Evolutionary conservation across 1,284 basidiomycete genomes (phyloP).

Genomic region (Agaricales sp.): DNA sequence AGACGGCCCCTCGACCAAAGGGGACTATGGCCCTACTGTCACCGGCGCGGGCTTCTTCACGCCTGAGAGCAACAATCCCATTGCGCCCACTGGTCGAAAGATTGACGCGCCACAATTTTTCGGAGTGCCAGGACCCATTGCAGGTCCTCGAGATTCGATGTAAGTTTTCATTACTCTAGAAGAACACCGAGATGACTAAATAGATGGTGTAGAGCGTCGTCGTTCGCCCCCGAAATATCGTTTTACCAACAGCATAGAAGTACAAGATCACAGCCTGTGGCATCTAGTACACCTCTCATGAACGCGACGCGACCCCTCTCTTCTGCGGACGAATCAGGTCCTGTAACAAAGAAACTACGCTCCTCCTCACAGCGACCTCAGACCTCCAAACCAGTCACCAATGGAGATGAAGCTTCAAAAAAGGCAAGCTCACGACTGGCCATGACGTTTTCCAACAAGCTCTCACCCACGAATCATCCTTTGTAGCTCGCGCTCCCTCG

Average conservation of each 20-base stretch:
- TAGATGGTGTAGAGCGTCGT: conserved; percentile 40
- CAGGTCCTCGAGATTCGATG: conserved; percentile 51
- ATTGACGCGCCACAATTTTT: conserved; percentile 43
- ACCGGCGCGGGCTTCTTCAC: conserved; percentile 72
- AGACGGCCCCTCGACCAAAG: conserved; percentile 22
- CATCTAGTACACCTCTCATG: conserved; percentile 30
- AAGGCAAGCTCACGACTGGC: conserved; percentile 78
- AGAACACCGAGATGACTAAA: no score
- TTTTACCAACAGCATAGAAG: conserved; percentile 38
- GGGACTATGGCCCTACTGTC: conserved; percentile 30
- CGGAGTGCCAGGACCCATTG: conserved; percentile 35
- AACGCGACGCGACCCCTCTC: conserved; percentile 57
- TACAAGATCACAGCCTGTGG: conserved; percentile 27
- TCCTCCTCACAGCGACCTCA: conserved; percentile 49
- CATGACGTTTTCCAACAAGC: conserved; percentile 70
- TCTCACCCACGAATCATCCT: conserved; percentile 70
- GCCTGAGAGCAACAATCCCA: conserved; percentile 48
- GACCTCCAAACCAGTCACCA: conserved; percentile 43
- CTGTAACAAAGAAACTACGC: conserved; percentile 63
- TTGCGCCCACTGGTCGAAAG: conserved; percentile 45
- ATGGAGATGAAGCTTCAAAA: conserved; percentile 60
- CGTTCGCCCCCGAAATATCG: conserved; percentile 46
- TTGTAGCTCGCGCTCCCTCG: conserved; percentile 57
- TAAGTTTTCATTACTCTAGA: conserved; percentile 28
- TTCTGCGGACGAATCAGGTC: conserved; percentile 70